These are phyloP conservation scores for Teunomyces funiuensis DNA, from an alignment of 805 yeast genomes.

Conservation along the genomic window DNA sequence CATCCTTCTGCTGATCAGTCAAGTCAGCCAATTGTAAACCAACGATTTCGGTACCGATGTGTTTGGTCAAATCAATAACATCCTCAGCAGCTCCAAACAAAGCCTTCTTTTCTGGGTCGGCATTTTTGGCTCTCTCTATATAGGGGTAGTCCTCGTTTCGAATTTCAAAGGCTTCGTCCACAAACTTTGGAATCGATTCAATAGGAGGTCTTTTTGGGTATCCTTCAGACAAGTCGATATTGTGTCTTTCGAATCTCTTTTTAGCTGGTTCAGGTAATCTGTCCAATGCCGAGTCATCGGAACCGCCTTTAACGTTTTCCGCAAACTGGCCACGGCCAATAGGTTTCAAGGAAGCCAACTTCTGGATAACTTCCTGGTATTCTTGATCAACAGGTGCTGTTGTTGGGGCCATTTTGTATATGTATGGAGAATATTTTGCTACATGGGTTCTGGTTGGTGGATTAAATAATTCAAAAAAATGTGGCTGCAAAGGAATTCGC, in stretches of 20 bases:
- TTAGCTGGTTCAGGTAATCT: conserved; percentile 22
- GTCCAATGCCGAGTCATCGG: conserved; percentile 6
- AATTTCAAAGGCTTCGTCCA: conserved; percentile 25
- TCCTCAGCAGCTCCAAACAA: conserved; percentile 31
- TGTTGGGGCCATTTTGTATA: conserved; percentile 17
- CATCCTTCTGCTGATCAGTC: conserved; percentile 29
- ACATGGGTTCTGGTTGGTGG: background rate
- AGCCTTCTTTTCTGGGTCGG: conserved; percentile 32
- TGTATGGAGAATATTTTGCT: background rate
- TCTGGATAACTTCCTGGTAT: conserved; percentile 12
- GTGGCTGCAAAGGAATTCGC: conserved; percentile 14
- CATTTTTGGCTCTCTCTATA: conserved; percentile 26
- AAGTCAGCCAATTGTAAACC: conserved; percentile 30
- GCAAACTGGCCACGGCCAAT: conserved; percentile 12
- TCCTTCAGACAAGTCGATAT: conserved; percentile 26
- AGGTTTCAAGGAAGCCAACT: conserved; percentile 17
- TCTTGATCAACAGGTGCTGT: conserved; percentile 10
- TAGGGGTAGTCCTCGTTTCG: conserved; percentile 24
- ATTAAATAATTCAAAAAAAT: background rate
- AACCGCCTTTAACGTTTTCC: conserved; percentile 6
- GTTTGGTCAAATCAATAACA: conserved; percentile 29
- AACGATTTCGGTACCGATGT: conserved; percentile 31
- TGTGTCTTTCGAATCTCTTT: conserved; percentile 23
- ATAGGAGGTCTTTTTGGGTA: conserved; percentile 26
- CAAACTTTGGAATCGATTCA: conserved; percentile 23